Evolutionary conservation across 352 stramenopile genomes (phyloP).

Genomic region (Pythium insidiosum): DNA sequence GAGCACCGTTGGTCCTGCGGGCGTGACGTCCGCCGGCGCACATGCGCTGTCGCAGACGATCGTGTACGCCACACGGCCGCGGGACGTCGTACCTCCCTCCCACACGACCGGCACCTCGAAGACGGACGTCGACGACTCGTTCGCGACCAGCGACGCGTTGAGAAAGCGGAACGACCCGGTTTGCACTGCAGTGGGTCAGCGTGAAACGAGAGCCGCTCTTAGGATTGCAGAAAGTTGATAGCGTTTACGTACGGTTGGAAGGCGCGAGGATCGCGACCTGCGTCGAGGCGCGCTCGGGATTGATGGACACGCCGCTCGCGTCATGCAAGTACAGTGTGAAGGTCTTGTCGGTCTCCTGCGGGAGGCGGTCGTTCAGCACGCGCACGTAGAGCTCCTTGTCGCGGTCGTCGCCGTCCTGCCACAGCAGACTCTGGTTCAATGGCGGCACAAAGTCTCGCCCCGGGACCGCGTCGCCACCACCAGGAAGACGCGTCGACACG

Average conservation of each 20-base stretch:
- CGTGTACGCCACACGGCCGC: slow-evolving; percentile 31
- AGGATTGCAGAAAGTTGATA: no score
- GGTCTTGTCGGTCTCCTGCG: slow-evolving; percentile 37
- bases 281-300: slow-evolving; percentile 31
- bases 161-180: slow-evolving; percentile 48
- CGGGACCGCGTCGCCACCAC: slow-evolving; percentile 34
- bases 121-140: slow-evolving; percentile 16
- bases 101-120: slow-evolving; percentile 51
- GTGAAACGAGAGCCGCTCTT: no score
- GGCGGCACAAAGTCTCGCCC: slow-evolving; percentile 43
- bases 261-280: slow-evolving; percentile 38
- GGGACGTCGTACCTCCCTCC: slow-evolving; percentile 41
- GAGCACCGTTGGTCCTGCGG: slow-evolving; percentile 29
- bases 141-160: slow-evolving; percentile 17
- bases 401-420: slow-evolving; percentile 60
- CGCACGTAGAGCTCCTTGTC: slow-evolving; percentile 62
- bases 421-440: slow-evolving; percentile 67
- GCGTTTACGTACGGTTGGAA: slow-evolving; percentile 32
- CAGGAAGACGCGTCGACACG: slow-evolving; percentile 32
- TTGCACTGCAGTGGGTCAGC: slow-evolving; percentile 30
- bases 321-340: slow-evolving; percentile 59
- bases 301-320: slow-evolving; percentile 43
- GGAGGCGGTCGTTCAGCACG: slow-evolving; percentile 46
- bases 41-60: slow-evolving; percentile 38
- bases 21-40: slow-evolving; percentile 24